phyloP scores from a whole-genome alignment of 768 basidiomycete species.

The Auriscalpium microsporum region DNA sequence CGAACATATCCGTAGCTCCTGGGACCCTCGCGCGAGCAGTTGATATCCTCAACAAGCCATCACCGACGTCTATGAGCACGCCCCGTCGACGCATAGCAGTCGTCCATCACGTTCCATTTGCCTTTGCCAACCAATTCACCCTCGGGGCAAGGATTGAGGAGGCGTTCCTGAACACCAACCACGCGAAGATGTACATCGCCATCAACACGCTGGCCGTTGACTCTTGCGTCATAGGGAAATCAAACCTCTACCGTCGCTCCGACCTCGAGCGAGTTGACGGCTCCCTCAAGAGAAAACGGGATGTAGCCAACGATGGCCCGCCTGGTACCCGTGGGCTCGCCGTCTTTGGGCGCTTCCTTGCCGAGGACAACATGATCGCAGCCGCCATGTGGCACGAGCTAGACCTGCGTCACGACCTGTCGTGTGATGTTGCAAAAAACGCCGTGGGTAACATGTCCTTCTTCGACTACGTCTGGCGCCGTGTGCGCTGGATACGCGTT shows the following conservation, averaged over 20 bases:
- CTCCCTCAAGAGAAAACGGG: constrained; percentile 38
- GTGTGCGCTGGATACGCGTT: constrained; percentile 95
- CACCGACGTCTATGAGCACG: constrained; percentile 22
- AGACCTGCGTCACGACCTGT: constrained; percentile 78
- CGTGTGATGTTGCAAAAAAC: constrained; percentile 84
- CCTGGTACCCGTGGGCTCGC: constrained; percentile 48
- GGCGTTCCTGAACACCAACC: constrained; percentile 93
- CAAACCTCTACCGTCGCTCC: constrained; percentile 85
- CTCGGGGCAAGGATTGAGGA: constrained; percentile 85
- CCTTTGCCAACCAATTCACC: constrained; percentile 54
- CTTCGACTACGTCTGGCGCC: constrained; percentile 75
- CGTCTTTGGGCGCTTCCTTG: constrained; percentile 81
- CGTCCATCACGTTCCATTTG: constrained; percentile 95
- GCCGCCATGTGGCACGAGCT: constrained; percentile 90
- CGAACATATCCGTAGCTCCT: constrained; percentile 75
- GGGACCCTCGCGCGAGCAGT: constrained; percentile 82
- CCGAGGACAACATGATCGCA: constrained; percentile 98
- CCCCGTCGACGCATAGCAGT: constrained; percentile 56
- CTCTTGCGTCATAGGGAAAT: constrained; percentile 96
- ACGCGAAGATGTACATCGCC: constrained; percentile 96
- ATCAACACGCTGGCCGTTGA: constrained; percentile 85
- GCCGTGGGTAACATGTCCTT: constrained; percentile 84
- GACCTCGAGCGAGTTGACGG: constrained; percentile 74
- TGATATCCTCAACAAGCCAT: constrained; percentile 50
- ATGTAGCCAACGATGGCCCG: constrained; percentile 6